Conservation (phyloP, 306 rosid genomes). For the Crataegus laevigata region DNA sequence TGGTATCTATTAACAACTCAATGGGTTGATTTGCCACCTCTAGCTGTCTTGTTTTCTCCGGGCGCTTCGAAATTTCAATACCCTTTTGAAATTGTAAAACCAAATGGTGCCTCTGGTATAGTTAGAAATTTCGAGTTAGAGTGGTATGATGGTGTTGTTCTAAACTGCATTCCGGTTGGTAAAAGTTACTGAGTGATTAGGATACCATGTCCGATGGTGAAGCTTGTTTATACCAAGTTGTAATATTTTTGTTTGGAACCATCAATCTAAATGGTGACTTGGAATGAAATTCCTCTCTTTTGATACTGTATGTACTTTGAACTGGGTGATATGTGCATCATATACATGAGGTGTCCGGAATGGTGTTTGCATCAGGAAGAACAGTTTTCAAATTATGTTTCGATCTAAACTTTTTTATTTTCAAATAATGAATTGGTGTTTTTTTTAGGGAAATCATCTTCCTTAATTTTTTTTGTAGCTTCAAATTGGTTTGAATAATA, state of each 20-base stretch:
- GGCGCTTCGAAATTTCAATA: too few species aligned
- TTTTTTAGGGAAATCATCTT: neutral
- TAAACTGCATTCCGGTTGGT: neutral
- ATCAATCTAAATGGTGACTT: neutral
- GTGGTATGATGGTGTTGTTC: neutral
- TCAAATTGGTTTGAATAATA: neutral
- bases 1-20: too few species aligned
- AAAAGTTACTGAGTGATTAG: neutral
- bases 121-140: neutral
- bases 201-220: neutral
- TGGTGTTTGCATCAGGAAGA: neutral
- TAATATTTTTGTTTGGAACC: neutral
- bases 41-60: too few species aligned
- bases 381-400: neutral
- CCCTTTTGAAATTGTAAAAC: neutral
- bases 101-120: neutral
- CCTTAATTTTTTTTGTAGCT: neutral
- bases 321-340: neutral
- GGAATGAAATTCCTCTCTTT: neutral
- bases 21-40: too few species aligned
- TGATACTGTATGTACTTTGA: neutral
- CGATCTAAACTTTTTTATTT: neutral
- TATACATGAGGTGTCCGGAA: neutral
- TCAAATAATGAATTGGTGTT: neutral
- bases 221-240: neutral